Percentiles rank a stretch among this genome's conserved stretches.
Evolutionary conservation across 176 grass and related monocot genomes (phyloP).

Genomic region (Musa schizocarpa): DNA sequence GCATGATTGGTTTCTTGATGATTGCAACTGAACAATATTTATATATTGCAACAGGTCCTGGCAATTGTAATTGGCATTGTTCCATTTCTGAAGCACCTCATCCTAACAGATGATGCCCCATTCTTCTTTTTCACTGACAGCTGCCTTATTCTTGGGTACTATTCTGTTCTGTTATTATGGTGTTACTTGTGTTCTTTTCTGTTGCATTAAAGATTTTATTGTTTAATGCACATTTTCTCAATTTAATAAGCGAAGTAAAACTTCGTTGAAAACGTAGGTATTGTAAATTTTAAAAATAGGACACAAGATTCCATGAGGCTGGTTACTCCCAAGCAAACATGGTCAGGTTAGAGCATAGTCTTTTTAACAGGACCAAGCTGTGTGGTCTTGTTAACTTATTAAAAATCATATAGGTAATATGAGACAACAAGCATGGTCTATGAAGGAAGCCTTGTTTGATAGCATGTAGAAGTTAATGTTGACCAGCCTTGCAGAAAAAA

Average conservation of each 20-base stretch:
- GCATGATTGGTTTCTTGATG: not conserved
- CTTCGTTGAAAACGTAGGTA: not conserved
- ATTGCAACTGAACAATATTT: not conserved
- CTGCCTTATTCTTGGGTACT: constrained; percentile 99
- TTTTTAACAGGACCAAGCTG: too few relatives aligned
- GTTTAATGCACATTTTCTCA: too few relatives aligned
- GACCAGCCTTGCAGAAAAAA: too few relatives aligned
- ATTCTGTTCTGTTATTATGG: constrained; percentile 14
- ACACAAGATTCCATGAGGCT: not conserved
- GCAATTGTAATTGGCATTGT: constrained; percentile 69
- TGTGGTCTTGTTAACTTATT: too few relatives aligned
- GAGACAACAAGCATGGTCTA: too few relatives aligned
- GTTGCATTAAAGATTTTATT: constrained; percentile 2
- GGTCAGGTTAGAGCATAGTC: too few relatives aligned
- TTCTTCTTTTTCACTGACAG: constrained; percentile 98
- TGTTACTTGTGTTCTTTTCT: not conserved
- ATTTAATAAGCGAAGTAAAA: not conserved
- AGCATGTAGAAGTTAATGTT: too few relatives aligned
- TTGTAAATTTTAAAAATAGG: not conserved
- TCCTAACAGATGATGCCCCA: constrained; percentile 87
- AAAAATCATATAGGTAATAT: too few relatives aligned
- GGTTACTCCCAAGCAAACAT: not conserved
- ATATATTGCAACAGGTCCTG: constrained; percentile 35
- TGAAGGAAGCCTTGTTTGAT: too few relatives aligned
- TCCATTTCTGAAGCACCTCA: constrained; percentile 79